Evolutionary conservation across 257 asterid genomes (phyloP).

Genomic region (Penstemon barbatus): DNA sequence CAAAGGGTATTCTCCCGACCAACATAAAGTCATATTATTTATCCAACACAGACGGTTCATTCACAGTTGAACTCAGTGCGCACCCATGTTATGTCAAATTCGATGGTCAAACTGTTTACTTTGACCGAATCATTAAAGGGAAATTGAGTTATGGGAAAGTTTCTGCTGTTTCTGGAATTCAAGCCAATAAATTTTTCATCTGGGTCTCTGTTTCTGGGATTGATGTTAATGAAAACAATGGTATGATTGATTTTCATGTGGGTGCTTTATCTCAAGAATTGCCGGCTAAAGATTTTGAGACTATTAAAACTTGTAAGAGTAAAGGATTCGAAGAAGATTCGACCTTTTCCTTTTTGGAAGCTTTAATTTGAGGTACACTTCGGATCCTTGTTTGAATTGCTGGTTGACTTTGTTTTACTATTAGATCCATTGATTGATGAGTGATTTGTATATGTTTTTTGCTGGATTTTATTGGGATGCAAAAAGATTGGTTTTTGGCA

Average conservation of each 20-base stretch:
- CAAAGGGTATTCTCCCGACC: slow-evolving; percentile 48
- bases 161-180: slow-evolving; percentile 65
- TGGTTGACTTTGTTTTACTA: too few species aligned
- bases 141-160: slow-evolving; percentile 58
- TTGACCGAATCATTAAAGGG: slow-evolving; percentile 51
- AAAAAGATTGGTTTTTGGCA: too few species aligned
- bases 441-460: too few species aligned
- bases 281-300: slow-evolving; percentile 55
- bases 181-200: slow-evolving; percentile 57
- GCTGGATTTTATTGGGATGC: too few species aligned
- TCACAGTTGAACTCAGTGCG: slow-evolving; percentile 42
- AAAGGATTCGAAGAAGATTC: slow-evolving; percentile 34
- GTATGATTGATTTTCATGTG: slow-evolving; percentile 54
- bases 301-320: slow-evolving; percentile 46
- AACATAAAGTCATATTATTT: slow-evolving; percentile 45
- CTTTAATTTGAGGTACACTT: slow-evolving; percentile 47
- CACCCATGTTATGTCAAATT: slow-evolving; percentile 63
- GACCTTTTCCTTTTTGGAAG: slow-evolving; percentile 19
- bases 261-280: slow-evolving; percentile 53
- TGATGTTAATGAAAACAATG: slow-evolving; percentile 44
- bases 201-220: slow-evolving; percentile 71
- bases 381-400: background rate
- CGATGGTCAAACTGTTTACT: slow-evolving; percentile 56
- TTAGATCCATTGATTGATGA: too few species aligned
- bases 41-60: slow-evolving; percentile 40